Base-by-base conservation (phyloP, 2,329 filamentous ascomycete species). In the Trichoderma citrinoviride region DNA sequence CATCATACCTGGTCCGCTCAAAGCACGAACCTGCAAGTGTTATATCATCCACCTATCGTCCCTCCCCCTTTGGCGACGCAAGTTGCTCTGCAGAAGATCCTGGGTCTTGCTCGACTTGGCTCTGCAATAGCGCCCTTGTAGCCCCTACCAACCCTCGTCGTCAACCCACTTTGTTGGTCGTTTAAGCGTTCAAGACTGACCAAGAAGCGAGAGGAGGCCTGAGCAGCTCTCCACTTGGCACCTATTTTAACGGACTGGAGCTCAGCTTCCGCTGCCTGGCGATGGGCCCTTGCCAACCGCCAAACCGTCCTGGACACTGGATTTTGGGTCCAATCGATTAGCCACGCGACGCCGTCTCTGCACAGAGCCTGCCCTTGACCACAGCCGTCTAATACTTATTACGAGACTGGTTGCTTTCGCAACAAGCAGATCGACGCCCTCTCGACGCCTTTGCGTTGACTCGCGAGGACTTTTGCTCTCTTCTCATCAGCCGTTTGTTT, bases 311-410 rank as follows among this genome's bases (percentile, higher is more conserved):
- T 37, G 33, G 60, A 44, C 60, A 15, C 47, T 55, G 61, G 29
- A 56, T 56, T 49, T 44, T 64, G 52, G 61, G 47, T 56, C 61
- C 61, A 64, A 56, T 50, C 61, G 61, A 64, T 64, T 50, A 64
- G 52, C 52, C 61, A 64, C 61, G 61, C 29, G 61, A 64, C 61
- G 61, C 50, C 43, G 50, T 49, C 49, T 43, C 41, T 44, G 46
- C 41, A 56, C 23, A 61, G 47, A 50, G 57, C 57, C n/a, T n/a
- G 25, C 29, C 7, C 46, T 46, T 41, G 52, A 17, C 29, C 41
- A 33, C 27, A 52, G 33, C 2, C 33, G 33, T 37, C 33, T 14
- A 29, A 29, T 52, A 52, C 17, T 46, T 25, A 64, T 64, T 64
- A 58, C 61, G 61, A 57, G 44, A 64, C 37, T 50, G 53, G 46